phyloP scores from a whole-genome alignment of 1,284 basidiomycete genomes.

The Trametes versicolor region DNA sequence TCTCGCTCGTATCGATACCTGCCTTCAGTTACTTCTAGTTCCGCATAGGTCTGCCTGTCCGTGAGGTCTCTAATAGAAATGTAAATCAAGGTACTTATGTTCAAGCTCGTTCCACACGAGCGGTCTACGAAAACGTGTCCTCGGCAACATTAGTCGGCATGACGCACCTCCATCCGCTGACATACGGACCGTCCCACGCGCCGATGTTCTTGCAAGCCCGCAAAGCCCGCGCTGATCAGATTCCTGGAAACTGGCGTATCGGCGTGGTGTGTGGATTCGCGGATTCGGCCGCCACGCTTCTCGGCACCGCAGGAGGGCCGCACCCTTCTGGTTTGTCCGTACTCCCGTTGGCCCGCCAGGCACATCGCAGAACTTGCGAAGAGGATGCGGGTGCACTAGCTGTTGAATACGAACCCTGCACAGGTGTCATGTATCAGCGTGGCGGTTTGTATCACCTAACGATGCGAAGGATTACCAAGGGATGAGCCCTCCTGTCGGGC shows the following conservation, averaged over 20 bases:
- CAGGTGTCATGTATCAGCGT: too few relatives aligned
- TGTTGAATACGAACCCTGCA: not conserved
- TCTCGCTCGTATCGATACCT: too few relatives aligned
- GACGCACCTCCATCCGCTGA: not conserved
- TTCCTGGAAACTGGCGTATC: too few relatives aligned
- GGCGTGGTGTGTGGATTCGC: not conserved
- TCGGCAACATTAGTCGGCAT: not conserved
- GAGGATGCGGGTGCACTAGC: not conserved
- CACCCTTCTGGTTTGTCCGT: not conserved
- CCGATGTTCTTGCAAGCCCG: not conserved
- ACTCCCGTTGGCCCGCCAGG: too few relatives aligned
- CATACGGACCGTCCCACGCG: not conserved
- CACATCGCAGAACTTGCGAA: too few relatives aligned
- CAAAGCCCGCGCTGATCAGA: not conserved
- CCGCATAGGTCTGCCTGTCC: too few relatives aligned
- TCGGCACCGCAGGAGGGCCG: not conserved
- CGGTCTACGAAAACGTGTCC: too few relatives aligned
- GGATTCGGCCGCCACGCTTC: not conserved
- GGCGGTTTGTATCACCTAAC: not conserved
- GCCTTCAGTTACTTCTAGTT: too few relatives aligned
- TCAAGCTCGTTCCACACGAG: too few relatives aligned
- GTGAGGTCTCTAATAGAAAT: too few relatives aligned
- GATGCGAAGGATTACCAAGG: too few relatives aligned
- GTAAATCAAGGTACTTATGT: too few relatives aligned
- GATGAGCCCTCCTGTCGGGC: not conserved